Percentiles rank a stretch among this genome's conserved stretches.
Evolutionary conservation across 148 eudicot species (phyloP).

Genomic region (Rhododendron molle): DNA sequence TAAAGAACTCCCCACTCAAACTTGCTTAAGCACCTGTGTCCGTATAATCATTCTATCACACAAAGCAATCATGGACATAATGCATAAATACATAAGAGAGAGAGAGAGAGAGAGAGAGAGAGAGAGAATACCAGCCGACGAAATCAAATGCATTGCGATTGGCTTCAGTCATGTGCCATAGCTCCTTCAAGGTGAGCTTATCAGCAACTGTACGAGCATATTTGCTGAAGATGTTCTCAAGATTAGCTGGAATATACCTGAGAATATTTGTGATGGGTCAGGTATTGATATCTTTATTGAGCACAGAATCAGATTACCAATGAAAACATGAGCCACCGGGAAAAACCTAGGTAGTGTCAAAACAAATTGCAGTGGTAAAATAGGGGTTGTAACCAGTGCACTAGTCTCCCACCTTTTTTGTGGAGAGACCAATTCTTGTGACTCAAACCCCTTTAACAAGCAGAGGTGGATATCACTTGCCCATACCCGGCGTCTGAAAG

Average conservation of each 20-base stretch:
- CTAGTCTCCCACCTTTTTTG: neutral
- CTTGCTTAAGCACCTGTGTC: slow-evolving; percentile 41
- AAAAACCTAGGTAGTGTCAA: neutral
- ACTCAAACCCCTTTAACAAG: neutral
- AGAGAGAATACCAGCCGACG: slow-evolving; percentile 56
- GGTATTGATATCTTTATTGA: neutral
- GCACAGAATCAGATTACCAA: neutral
- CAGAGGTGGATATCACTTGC: neutral
- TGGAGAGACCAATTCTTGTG: neutral
- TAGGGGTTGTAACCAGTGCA: neutral
- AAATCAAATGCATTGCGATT: slow-evolving; percentile 55
- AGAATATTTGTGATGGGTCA: neutral
- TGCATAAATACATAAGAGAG: neutral
- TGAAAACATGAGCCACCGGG: neutral
- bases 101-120: neutral
- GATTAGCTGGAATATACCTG: slow-evolving; percentile 61
- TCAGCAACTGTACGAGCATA: slow-evolving; percentile 48
- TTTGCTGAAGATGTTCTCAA: slow-evolving; percentile 81
- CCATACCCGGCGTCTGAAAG: neutral
- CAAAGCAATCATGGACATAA: neutral
- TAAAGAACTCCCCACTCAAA: slow-evolving; percentile 64
- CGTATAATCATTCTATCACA: neutral
- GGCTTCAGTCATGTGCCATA: slow-evolving; percentile 75
- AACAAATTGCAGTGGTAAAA: neutral
- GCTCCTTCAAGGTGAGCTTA: slow-evolving; percentile 50